These are phyloP conservation scores for Adansonia digitata DNA, from an alignment of 345 rosid species.

Conservation along the genomic window DNA sequence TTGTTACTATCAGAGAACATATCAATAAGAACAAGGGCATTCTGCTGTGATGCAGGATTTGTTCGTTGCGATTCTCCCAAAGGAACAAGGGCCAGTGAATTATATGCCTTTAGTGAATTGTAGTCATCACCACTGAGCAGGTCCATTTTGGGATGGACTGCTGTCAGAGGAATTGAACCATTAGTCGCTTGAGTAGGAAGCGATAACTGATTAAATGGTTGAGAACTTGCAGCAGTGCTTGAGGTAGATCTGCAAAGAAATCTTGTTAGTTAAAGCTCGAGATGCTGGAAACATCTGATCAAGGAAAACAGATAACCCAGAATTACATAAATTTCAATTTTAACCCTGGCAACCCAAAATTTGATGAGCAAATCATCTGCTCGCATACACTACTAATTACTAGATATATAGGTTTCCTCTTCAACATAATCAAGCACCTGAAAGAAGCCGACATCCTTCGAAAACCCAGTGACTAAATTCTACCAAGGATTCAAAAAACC, in stretches of 20 bases:
- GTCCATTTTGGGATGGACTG: constrained; percentile 68
- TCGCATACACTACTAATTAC: background rate
- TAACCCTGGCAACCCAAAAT: background rate
- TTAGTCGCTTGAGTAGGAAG: constrained; percentile 77
- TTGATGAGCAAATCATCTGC: background rate
- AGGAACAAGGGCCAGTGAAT: constrained; percentile 79
- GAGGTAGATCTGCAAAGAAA: constrained; percentile 51
- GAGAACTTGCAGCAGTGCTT: constrained; percentile 46
- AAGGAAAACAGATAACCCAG: background rate
- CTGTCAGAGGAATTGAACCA: constrained; percentile 44
- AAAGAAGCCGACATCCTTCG: background rate
- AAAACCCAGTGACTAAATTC: background rate
- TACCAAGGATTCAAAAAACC: background rate
- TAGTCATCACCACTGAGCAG: constrained; percentile 92
- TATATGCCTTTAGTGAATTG: constrained; percentile 54
- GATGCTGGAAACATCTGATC: background rate
- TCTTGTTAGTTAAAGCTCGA: background rate
- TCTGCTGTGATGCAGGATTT: constrained; percentile 66
- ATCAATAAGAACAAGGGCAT: constrained; percentile 83
- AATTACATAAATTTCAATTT: background rate
- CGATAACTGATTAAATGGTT: constrained; percentile 55
- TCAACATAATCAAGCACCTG: background rate
- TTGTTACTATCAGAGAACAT: constrained; percentile 63
- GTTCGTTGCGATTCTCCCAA: constrained; percentile 56
- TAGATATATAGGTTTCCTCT: background rate